phyloP scores from a whole-genome alignment of 257 asterid genomes.

The Solanum commersonii region DNA sequence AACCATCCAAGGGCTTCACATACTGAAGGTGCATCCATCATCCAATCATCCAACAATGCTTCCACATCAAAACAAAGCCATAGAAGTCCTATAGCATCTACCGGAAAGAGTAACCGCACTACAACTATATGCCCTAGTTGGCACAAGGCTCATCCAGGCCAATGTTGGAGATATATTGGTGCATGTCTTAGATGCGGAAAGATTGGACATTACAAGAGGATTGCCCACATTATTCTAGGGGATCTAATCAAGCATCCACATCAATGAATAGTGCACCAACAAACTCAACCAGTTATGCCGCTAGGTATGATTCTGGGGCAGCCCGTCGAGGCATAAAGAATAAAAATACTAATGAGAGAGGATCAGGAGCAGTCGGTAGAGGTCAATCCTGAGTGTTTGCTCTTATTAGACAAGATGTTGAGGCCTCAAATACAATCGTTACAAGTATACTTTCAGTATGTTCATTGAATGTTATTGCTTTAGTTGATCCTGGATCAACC shows the following conservation, averaged over 20 bases:
- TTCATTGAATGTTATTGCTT: neutral
- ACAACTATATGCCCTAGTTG: neutral
- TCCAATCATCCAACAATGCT: no score
- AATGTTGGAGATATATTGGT: neutral
- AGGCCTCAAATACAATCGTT: neutral
- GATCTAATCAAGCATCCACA: neutral
- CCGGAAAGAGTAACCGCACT: accelerated
- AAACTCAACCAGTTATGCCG: accelerated
- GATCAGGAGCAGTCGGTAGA: accelerated
- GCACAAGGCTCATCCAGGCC: neutral
- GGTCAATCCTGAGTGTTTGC: neutral
- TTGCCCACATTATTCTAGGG: neutral
- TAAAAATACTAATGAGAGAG: neutral
- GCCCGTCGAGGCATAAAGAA: neutral
- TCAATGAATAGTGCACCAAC: neutral
- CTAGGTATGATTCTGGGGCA: neutral
- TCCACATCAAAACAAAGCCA: no score
- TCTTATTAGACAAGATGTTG: neutral
- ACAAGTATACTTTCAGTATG: neutral
- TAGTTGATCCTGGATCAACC: neutral
- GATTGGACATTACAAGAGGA: neutral
- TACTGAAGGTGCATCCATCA: no score
- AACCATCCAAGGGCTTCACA: no score
- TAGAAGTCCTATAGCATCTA: neutral
- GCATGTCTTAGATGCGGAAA: no score